phyloP scores from a whole-genome alignment of 2,329 filamentous ascomycete species.

The Celoporthe dispersa region DNA sequence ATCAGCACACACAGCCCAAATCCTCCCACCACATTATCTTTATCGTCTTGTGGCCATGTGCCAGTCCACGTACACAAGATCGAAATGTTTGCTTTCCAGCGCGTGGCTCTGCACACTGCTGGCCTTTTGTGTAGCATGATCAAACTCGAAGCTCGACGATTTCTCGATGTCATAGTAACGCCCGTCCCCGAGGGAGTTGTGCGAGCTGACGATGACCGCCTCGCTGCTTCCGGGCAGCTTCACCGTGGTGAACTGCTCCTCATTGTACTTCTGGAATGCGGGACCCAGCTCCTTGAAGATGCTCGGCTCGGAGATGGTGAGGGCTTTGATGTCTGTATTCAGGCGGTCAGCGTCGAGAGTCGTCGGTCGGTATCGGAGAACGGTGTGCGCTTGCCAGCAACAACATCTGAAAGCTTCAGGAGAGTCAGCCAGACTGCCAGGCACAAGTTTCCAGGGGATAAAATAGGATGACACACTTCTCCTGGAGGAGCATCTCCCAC shows the following conservation, averaged over 20 bases:
- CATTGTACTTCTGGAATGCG: slow-evolving; percentile 93
- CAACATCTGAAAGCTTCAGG: slow-evolving; percentile 79
- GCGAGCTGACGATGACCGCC: slow-evolving; percentile 81
- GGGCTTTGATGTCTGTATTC: slow-evolving; percentile 79
- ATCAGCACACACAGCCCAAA: slow-evolving; percentile 20
- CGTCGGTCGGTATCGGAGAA: not conserved
- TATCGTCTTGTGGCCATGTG: not conserved
- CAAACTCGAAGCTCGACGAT: slow-evolving; percentile 85
- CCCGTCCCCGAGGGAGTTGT: slow-evolving; percentile 79
- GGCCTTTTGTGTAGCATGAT: slow-evolving; percentile 83
- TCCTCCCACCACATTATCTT: not conserved
- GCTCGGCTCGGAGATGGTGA: slow-evolving; percentile 72
- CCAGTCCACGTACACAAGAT: slow-evolving; percentile 73
- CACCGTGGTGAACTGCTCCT: slow-evolving; percentile 86
- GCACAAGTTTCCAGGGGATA: slow-evolving; percentile 18
- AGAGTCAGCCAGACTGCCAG: slow-evolving; percentile 30
- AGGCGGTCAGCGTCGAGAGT: slow-evolving; percentile 14
- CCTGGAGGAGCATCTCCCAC: slow-evolving; percentile 93
- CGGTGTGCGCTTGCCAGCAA: slow-evolving; percentile 66
- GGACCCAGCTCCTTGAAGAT: slow-evolving; percentile 75
- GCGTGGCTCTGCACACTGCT: slow-evolving; percentile 80
- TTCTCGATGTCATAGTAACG: slow-evolving; percentile 91
- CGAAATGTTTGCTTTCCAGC: slow-evolving; percentile 74
- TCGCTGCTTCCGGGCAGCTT: slow-evolving; percentile 88
- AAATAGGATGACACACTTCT: slow-evolving; percentile 68